phyloP scores from a whole-genome alignment of 2,329 filamentous ascomycete species.

The Fusarium sp. region DNA sequence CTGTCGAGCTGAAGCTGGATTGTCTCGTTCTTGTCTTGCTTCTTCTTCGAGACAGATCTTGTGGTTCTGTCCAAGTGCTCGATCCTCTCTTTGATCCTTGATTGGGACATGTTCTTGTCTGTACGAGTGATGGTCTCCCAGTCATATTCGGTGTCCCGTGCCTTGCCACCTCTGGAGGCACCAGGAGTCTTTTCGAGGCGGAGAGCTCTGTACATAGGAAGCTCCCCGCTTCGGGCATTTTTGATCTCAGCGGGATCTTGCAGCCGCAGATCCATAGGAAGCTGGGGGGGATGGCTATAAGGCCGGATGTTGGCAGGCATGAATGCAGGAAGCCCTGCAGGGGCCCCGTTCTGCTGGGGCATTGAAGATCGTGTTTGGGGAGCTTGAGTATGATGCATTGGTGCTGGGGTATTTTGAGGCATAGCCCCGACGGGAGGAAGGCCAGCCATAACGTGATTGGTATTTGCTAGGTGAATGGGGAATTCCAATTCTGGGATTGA shows the following conservation, averaged over 20 bases:
- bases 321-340: conserved; percentile 8
- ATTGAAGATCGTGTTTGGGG: not conserved
- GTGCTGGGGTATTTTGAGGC: conserved; percentile 9
- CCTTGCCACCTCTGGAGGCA: conserved; percentile 50
- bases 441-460: conserved; percentile 23
- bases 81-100: conserved; percentile 52
- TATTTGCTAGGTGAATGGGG: conserved; percentile 6
- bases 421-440: conserved; percentile 10
- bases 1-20: conserved; percentile 57
- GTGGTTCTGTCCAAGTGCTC: conserved; percentile 50
- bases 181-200: conserved; percentile 54
- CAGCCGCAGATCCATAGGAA: conserved; percentile 30
- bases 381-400: conserved; percentile 12
- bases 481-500: conserved; percentile 1
- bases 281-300: conserved; percentile 23
- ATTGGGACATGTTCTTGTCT: conserved; percentile 51
- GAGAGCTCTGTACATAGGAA: conserved; percentile 53
- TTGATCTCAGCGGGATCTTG: conserved; percentile 39
- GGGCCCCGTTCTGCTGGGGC: conserved; percentile 1
- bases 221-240: conserved; percentile 52
- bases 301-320: conserved; percentile 2
- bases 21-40: conserved; percentile 47
- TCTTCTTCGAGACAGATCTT: conserved; percentile 52
- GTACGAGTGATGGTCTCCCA: conserved; percentile 54
- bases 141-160: conserved; percentile 46